Conservation (phyloP, 306 rosid genomes). For the Heteromeles arbutifolia region DNA sequence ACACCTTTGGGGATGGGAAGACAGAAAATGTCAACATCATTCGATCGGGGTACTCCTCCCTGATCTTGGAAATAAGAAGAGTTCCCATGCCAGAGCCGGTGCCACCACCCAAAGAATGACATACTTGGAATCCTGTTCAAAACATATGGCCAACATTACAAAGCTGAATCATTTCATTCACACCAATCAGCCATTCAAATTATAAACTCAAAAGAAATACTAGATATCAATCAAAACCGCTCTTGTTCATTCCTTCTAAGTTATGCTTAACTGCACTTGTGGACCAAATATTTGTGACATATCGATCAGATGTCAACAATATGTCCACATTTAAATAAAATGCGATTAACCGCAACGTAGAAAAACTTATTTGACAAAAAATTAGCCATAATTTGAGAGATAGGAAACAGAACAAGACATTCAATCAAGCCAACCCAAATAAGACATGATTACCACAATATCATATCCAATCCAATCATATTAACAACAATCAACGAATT, state of each 20-base stretch:
- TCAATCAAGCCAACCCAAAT: not conserved
- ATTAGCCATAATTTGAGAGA: not conserved
- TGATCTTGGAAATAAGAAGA: slow-evolving; percentile 48
- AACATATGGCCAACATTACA: not conserved
- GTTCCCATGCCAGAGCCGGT: slow-evolving; percentile 60
- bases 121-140: slow-evolving; percentile 41
- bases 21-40: slow-evolving; percentile 54
- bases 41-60: slow-evolving; percentile 57
- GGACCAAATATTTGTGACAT: no score
- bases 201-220: not conserved
- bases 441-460: not conserved
- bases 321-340: no score
- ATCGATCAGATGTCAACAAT: no score
- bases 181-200: not conserved
- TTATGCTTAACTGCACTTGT: no score
- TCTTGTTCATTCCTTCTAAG: no score
- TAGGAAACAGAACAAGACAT: not conserved
- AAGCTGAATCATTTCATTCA: not conserved
- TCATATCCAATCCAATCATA: not conserved
- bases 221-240: no score
- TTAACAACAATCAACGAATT: not conserved
- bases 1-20: slow-evolving; percentile 86
- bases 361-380: not conserved
- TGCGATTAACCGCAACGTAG: no score
- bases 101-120: slow-evolving; percentile 56